A percentile compares a stretch with the other conserved stretches of the same genome.
Conservation (phyloP, 73 alveolate species). For the Blepharisma japonicum region DNA sequence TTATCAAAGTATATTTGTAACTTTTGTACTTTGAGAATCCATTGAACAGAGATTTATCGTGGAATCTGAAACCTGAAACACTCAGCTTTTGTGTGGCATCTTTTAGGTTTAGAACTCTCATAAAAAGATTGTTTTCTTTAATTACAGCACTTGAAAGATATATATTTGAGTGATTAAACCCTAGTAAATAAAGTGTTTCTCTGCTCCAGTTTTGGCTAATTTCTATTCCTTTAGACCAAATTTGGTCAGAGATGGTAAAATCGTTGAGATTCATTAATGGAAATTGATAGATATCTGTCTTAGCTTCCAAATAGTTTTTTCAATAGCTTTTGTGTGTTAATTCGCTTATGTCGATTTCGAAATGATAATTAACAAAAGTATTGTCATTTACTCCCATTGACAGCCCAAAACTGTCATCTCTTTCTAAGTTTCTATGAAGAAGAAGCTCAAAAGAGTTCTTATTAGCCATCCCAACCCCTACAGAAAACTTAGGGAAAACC, state of each 20-base stretch:
- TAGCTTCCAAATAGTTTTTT: not conserved
- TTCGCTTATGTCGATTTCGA: not conserved
- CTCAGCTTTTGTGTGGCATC: no score
- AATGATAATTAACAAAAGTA: not conserved
- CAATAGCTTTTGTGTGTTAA: not conserved
- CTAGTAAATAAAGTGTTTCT: not conserved
- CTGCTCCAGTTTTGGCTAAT: not conserved
- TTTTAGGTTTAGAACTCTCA: no score
- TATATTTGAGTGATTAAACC: not conserved
- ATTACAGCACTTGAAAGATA: not conserved
- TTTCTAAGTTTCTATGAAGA: not conserved
- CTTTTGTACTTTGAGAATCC: no score
- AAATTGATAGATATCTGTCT: not conserved
- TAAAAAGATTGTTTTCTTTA: no score
- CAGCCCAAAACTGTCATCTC: constrained; percentile 21
- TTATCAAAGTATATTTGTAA: no score
- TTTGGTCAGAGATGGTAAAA: not conserved
- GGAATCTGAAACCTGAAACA: no score
- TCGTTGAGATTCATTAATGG: not conserved
- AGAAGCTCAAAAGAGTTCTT: constrained; percentile 19
- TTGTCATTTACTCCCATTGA: not conserved
- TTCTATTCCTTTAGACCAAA: not conserved
- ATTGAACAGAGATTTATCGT: no score
- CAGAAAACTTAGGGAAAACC: not conserved
- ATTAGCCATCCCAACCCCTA: constrained; percentile 9